Base-by-base conservation (phyloP, 768 basidiomycete species). In the Suillus subaureus region DNA sequence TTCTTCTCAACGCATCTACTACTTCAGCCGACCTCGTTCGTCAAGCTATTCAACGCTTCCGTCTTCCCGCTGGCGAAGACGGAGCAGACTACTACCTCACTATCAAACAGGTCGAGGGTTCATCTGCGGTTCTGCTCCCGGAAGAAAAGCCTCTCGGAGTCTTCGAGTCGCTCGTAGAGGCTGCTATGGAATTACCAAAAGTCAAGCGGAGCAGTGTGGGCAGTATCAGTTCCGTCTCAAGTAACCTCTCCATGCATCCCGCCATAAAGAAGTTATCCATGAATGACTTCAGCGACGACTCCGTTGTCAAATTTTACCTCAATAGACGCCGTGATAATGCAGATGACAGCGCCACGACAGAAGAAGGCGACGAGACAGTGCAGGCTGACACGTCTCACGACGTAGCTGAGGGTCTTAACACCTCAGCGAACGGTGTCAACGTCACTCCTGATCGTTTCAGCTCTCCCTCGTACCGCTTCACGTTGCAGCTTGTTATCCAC, bases 261-360 rank as follows among this genome's bases (percentile, higher is more conserved):
- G 96, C 97, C 18, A 99, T 99, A 77, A 90, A 88, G 73, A 93
- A 92, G 74, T 80, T 99, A 47, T 88, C 92, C 54, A 97, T 97
- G 94, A 97, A 96, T 71, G 97, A 99, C 74, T 99, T 96, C 73
- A 93, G 93, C 51, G 97, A 99, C 70, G 97, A 99, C 74, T 95
- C 96, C 4, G 89, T 91, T 0, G 96, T 99, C 79, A 99, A 98
- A 77, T 92, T 99, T 77, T 99, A 97, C 78, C 77, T 99, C 68
- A 95, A 98, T 75, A 82, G 93, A 62, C 81, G 84, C 33, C 72
- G 78, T 6, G 75, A 77, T 35, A 78, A 83, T 9, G 74, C 75
- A 18, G 83, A 84, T 52, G 84, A 84, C 61, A 83, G 78, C 61
- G 78, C 80, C 0, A 77, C 81, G 49, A 80, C 81, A 0, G 86